A percentile compares a stretch with the other conserved stretches of the same genome.
phyloP scores from a whole-genome alignment of 768 basidiomycete genomes.

The Tylopilus plumbeoviolaceoides region DNA sequence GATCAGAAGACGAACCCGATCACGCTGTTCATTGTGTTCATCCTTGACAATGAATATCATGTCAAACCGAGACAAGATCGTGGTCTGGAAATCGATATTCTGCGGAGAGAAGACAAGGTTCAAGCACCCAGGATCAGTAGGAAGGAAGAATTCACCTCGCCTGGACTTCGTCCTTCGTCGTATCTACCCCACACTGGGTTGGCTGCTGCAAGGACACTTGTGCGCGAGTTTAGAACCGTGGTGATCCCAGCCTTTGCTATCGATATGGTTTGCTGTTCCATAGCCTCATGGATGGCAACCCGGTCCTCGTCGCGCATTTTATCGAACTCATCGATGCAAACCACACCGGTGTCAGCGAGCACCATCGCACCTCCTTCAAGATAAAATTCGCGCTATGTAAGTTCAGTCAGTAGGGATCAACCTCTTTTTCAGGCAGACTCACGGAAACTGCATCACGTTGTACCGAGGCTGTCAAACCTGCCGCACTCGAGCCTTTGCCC shows the following conservation, averaged over 20 bases:
- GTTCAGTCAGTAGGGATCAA: slow-evolving; percentile 3
- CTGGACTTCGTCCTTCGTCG: slow-evolving; percentile 93
- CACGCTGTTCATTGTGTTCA: slow-evolving; percentile 92
- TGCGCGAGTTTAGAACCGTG: slow-evolving; percentile 92
- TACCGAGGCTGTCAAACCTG: slow-evolving; percentile 96
- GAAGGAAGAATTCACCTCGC: slow-evolving; percentile 56
- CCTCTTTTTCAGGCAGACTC: slow-evolving; percentile 25
- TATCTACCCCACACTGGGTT: slow-evolving; percentile 98
- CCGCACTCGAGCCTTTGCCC: slow-evolving; percentile 97
- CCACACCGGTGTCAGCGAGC: slow-evolving; percentile 94
- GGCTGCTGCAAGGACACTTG: slow-evolving; percentile 93
- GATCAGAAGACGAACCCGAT: slow-evolving; percentile 54
- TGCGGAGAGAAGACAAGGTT: neutral
- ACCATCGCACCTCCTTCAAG: slow-evolving; percentile 99
- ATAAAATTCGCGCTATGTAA: slow-evolving; percentile 87
- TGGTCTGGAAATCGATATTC: slow-evolving; percentile 99
- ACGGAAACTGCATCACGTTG: slow-evolving; percentile 92
- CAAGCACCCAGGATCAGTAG: neutral
- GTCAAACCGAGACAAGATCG: slow-evolving; percentile 96
- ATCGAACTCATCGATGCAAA: slow-evolving; percentile 99
- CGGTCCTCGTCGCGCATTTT: slow-evolving; percentile 99
- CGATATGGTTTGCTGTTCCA: slow-evolving; percentile 99
- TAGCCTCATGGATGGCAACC: slow-evolving; percentile 98
- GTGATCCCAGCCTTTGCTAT: slow-evolving; percentile 99
- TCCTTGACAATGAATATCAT: slow-evolving; percentile 99